phyloP scores from a whole-genome alignment of 257 asterid species.

The Echites panduratus region DNA sequence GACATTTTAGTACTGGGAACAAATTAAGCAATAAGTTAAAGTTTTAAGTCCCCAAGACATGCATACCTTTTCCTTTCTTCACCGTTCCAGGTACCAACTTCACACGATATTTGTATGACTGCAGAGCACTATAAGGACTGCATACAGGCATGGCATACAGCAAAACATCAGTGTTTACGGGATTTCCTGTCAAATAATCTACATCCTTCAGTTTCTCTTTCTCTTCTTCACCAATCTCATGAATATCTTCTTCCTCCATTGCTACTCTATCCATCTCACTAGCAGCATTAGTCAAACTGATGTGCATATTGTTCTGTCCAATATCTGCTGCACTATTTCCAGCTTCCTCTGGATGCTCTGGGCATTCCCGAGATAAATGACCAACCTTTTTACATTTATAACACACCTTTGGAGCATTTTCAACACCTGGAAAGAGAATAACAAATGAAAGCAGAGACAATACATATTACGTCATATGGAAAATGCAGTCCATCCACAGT shows the following conservation, averaged over 20 bases:
- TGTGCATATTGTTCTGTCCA: slow-evolving; percentile 18
- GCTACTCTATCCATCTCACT: slow-evolving; percentile 54
- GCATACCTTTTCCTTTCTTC: slow-evolving; percentile 90
- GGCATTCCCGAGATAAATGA: slow-evolving; percentile 84
- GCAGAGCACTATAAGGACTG: slow-evolving; percentile 83
- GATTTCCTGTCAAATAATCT: slow-evolving; percentile 93
- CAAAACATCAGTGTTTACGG: slow-evolving; percentile 62
- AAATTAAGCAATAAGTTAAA: neutral
- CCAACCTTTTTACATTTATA: slow-evolving; percentile 86
- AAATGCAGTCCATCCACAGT: neutral
- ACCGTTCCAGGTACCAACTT: slow-evolving; percentile 89
- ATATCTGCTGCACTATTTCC: slow-evolving; percentile 31
- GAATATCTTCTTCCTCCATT: slow-evolving; percentile 95
- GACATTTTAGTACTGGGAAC: neutral
- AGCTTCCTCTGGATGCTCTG: slow-evolving; percentile 48
- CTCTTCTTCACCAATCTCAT: slow-evolving; percentile 98
- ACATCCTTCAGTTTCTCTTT: slow-evolving; percentile 73
- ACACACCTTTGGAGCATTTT: slow-evolving; percentile 69
- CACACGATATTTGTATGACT: slow-evolving; percentile 84
- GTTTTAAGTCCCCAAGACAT: neutral
- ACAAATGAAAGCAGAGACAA: no score
- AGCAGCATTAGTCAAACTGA: slow-evolving; percentile 16
- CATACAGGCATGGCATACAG: slow-evolving; percentile 91
- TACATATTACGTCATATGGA: neutral
- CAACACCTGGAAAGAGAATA: slow-evolving; percentile 28